Conservation (phyloP, 495 filamentous ascomycete genomes). For the Chlorociboria aeruginascens region DNA sequence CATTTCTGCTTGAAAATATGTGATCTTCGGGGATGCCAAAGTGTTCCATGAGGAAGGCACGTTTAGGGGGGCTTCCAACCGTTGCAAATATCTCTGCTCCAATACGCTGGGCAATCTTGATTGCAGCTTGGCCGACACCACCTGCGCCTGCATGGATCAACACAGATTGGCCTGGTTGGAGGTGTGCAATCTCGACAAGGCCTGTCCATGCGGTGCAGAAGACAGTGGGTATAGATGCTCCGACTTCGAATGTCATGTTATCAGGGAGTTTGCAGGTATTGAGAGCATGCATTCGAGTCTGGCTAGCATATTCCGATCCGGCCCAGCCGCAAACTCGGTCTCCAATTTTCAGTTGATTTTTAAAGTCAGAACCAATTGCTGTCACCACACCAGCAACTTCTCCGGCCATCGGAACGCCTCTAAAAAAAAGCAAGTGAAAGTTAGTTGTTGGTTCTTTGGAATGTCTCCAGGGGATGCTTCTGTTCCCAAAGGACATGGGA, state of each 20-base stretch:
- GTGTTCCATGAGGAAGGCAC: slow-evolving; percentile 42
- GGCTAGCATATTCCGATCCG: not conserved
- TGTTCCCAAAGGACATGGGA: no score
- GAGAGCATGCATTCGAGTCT: not conserved
- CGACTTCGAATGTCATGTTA: slow-evolving; percentile 22
- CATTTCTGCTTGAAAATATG: slow-evolving; percentile 36
- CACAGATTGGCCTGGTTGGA: slow-evolving; percentile 68
- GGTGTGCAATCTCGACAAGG: slow-evolving; percentile 29
- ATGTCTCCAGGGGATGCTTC: not conserved
- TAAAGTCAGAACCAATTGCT: not conserved
- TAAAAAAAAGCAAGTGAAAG: no score
- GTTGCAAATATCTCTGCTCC: slow-evolving; percentile 52
- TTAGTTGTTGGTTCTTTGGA: not conserved
- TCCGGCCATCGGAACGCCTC: not conserved
- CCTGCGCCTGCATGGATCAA: slow-evolving; percentile 85
- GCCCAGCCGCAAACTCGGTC: not conserved
- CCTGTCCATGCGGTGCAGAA: slow-evolving; percentile 47
- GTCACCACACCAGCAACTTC: not conserved
- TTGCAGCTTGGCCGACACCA: slow-evolving; percentile 68
- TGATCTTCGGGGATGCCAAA: slow-evolving; percentile 34
- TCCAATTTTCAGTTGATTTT: not conserved
- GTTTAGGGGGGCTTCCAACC: slow-evolving; percentile 33
- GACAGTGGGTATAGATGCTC: slow-evolving; percentile 32
- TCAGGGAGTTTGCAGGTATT: slow-evolving; percentile 16
- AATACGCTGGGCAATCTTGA: slow-evolving; percentile 58